Base-by-base conservation (phyloP, 192 early-diverging fungal species). In the Gigaspora rosea region DNA sequence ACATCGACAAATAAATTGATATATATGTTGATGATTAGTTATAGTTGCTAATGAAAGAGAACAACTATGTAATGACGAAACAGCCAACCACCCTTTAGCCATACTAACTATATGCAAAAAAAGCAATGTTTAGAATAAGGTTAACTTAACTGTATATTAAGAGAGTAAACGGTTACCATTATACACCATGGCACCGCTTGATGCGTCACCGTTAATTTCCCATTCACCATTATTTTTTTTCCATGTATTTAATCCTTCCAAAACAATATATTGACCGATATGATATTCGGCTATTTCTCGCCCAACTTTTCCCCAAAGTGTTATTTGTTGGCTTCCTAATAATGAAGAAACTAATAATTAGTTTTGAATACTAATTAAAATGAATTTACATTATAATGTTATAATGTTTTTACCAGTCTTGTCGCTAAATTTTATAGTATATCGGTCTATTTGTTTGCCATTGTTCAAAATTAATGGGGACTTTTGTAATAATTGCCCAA, bases 181-280 rank as follows among this genome's bases (percentile, higher is more conserved):
- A 41, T 65, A 65, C 36, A 65, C 35, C 63, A n/a, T 6, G 8
- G 63, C 16, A 16, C 63, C 36, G 8, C 18, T 35, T 65, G 63
- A 65, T 8, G 16, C 33, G 8, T 65, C 63, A 35, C 63, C 63
- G 36, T 35, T 33, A 65, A 65, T 33, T 36, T 65, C 36, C 10
- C 8, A 16, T 16, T 35, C 18, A 36, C 16, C 63, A 65, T 65
- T 18, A 27, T 16, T 36, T 16, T 41, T 22, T 65, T 65, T 65
- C 27, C 27, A 65, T 9, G 63, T 65, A 35, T 33, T 32, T 65
- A 65, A 41, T 16, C 63, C 63, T 41, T 65, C 63, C 36, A 65
- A 16, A 18, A 65, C 63, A 46, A 65, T 65, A 65, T 65, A 65
- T 18, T 65, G 63, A 16, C 63, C 63, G 4, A 65, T 16, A 8